Evolutionary conservation across 2,329 filamentous ascomycete genomes (phyloP).

Genomic region (Penicillium sp.): DNA sequence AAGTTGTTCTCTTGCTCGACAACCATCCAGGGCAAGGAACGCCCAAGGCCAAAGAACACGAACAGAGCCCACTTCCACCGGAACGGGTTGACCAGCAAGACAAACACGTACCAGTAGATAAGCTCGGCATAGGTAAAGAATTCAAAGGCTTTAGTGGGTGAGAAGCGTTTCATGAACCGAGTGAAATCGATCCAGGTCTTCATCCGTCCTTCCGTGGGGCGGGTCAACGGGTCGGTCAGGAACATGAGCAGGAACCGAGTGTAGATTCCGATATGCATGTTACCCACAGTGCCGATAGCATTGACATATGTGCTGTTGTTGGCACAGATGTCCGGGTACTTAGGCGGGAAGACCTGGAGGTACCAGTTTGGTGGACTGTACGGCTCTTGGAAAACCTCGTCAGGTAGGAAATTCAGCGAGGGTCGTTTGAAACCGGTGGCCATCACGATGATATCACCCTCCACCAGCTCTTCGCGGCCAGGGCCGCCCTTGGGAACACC

Average conservation of each 20-base stretch:
- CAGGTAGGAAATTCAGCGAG: conserved; percentile 65
- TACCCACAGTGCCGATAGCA: conserved; percentile 75
- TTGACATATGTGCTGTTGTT: conserved; percentile 81
- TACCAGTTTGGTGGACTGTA: conserved; percentile 84
- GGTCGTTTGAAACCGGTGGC: conserved; percentile 78
- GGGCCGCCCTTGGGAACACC: conserved; percentile 73
- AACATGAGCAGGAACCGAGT: conserved; percentile 84
- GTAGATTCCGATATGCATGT: conserved; percentile 88
- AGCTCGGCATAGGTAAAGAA: conserved; percentile 86
- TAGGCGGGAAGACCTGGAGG: conserved; percentile 75
- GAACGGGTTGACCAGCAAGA: conserved; percentile 74
- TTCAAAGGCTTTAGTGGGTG: conserved; percentile 73
- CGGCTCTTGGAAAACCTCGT: conserved; percentile 65
- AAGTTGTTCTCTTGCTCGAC: conserved; percentile 59
- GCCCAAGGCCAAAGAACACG: conserved; percentile 71
- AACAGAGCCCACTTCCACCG: conserved; percentile 86
- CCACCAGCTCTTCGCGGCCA: conserved; percentile 60
- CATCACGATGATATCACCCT: conserved; percentile 73
- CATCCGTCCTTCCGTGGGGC: conserved; percentile 70
- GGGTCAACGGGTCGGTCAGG: conserved; percentile 68
- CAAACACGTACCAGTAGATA: conserved; percentile 79
- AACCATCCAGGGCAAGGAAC: conserved; percentile 59
- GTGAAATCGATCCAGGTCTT: conserved; percentile 84
- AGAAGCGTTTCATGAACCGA: conserved; percentile 60
- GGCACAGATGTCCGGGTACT: conserved; percentile 66